Evolutionary conservation across 768 basidiomycete genomes (phyloP).

Genomic region (Vararia minispora): DNA sequence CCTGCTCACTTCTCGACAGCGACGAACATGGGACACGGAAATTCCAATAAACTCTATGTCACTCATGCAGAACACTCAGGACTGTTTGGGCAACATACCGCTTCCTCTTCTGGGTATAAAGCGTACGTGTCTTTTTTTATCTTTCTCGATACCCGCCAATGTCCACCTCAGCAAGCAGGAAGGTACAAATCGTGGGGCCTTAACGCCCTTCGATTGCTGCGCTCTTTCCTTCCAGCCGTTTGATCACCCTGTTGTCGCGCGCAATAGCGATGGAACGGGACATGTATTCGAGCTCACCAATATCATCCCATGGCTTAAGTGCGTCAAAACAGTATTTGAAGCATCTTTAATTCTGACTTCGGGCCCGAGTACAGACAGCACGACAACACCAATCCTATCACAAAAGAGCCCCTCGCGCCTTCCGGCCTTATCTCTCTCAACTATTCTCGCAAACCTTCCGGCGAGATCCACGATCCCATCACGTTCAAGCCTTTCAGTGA

Average conservation of each 20-base stretch:
- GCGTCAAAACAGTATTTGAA: too few relatives aligned
- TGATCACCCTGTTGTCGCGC: slow-evolving; percentile 76
- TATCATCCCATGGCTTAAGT: slow-evolving; percentile 94
- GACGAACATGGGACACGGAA: slow-evolving; percentile 69
- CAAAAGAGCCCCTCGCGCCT: slow-evolving; percentile 58
- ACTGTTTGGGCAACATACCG: slow-evolving; percentile 63
- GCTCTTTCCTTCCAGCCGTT: slow-evolving; percentile 88
- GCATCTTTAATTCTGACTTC: too few relatives aligned
- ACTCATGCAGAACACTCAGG: slow-evolving; percentile 85
- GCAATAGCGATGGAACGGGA: slow-evolving; percentile 73
- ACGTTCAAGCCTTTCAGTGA: slow-evolving; percentile 97
- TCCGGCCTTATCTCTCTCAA: slow-evolving; percentile 69
- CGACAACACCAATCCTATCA: slow-evolving; percentile 69
- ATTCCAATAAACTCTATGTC: slow-evolving; percentile 79
- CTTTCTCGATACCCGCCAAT: slow-evolving; percentile 9
- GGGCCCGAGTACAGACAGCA: slow-evolving; percentile 46
- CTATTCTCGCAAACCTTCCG: slow-evolving; percentile 75
- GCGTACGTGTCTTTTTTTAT: slow-evolving; percentile 31
- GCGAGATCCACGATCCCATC: slow-evolving; percentile 90
- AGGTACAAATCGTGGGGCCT: slow-evolving; percentile 49
- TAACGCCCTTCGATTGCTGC: slow-evolving; percentile 84
- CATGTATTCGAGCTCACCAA: slow-evolving; percentile 82
- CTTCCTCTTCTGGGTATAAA: slow-evolving; percentile 64
- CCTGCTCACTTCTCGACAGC: neutral
- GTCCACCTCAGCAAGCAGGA: slow-evolving; percentile 45